Evolutionary conservation across 2,329 filamentous ascomycete genomes (phyloP), one percentile per base, ranked within the genome.

Genomic region (Aphanocladium album): DNA sequence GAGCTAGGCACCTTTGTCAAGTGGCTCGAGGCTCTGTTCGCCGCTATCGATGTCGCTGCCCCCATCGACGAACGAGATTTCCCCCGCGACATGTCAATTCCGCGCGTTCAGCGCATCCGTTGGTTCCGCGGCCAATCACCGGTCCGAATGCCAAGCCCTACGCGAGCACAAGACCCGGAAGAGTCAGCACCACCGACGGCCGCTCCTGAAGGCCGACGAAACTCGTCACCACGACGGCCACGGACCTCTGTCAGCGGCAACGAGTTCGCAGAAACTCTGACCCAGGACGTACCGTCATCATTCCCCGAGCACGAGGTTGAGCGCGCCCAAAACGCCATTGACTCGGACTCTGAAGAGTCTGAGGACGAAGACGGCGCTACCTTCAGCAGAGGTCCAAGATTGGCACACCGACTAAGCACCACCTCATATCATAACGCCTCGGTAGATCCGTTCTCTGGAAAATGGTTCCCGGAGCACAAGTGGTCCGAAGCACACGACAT

Each of bases 41-140:
- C 87, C n/a, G 88, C 86, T 51, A 89, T 92, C 62, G 87, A 90
- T 67, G 83, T 92, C 21, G 84, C 88, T 14, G 78, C 83, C 0
- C 84, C 88, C 1, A 80, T 91, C 43, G 89, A 92, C 65, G 89
- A 91, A 65, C 83, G 89, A 51, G 80, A 84, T 47, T 82, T 86
- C 57, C 84, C 85, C 2, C 76, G 80, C 46, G 85, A 87, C 66
- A 83, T 85, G 71, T 85, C 83, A 39, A 81, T 87, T 55, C 84
- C 85, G 11, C 77, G 82, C n/a, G 74, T 81, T 46, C 80, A 83
- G 65, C 74, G 81, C 35, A 76, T 82, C 63, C 79, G 79, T 49
- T 83, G 79, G 78, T 75, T 79, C 60, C 77, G 76, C 8, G 78
- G 76, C 12, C 70, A 73, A 60, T 72, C 70, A 21, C 72, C 72